These are phyloP conservation scores for Miamiensis avidus DNA, from an alignment of 169 alveolate species.

Conservation along the genomic window DNA sequence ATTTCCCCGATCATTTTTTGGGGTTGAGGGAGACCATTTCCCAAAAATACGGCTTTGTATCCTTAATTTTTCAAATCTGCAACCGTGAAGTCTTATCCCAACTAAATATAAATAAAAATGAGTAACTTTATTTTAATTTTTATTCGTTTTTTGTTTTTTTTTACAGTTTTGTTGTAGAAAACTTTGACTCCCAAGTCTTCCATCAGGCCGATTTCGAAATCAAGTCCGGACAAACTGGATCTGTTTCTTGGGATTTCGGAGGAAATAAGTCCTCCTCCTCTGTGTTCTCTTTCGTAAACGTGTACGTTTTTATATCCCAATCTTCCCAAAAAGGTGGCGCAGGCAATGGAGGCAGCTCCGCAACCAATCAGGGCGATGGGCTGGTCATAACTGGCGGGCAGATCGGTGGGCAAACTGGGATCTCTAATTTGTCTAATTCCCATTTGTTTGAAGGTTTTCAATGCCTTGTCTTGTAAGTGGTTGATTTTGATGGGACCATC, in stretches of 20 bases:
- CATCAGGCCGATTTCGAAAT: conserved; percentile 54
- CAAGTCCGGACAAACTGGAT: conserved; percentile 44
- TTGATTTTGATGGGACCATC: conserved; percentile 58
- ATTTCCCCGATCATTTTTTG: conserved; percentile 23
- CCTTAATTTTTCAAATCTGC: conserved; percentile 50
- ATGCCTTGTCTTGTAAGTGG: conserved; percentile 53
- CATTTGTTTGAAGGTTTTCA: conserved; percentile 54
- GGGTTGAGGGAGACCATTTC: conserved; percentile 46
- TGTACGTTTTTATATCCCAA: conserved; percentile 57
- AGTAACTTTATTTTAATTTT: too few species aligned
- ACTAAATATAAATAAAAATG: too few species aligned
- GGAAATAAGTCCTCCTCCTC: conserved; percentile 56
- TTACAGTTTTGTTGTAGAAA: conserved; percentile 33
- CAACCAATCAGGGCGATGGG: conserved; percentile 60
- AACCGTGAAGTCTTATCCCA: conserved; percentile 53
- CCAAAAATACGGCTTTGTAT: conserved; percentile 46
- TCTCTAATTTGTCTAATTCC: conserved; percentile 48
- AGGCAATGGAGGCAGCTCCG: conserved; percentile 53
- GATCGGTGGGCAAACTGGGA: conserved; percentile 36
- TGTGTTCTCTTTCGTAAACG: conserved; percentile 42
- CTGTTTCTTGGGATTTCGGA: conserved; percentile 55
- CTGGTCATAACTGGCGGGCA: conserved; percentile 33
- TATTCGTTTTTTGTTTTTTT: too few species aligned
- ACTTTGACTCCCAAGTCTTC: conserved; percentile 50
- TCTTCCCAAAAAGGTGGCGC: conserved; percentile 58